Conservation (phyloP, 148 eudicot species). For the Arbutus unedo region DNA sequence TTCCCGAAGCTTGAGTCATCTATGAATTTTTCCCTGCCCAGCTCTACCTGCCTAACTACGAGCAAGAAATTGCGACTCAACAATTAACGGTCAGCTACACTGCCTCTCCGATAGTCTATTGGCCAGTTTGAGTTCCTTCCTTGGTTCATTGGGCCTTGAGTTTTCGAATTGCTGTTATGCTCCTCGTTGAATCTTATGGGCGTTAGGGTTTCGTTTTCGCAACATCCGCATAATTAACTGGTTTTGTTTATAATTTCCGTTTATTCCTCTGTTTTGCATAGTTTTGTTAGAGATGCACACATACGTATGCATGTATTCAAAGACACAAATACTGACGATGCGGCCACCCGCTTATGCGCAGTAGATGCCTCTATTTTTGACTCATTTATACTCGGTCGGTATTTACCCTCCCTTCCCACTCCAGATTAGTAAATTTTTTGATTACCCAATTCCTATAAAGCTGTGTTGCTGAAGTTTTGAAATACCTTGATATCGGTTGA, state of each 20-base stretch:
- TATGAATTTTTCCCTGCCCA: background rate
- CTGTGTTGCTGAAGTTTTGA: background rate
- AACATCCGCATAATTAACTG: too few species aligned
- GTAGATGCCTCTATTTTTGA: background rate
- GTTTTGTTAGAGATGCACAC: background rate
- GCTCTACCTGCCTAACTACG: background rate
- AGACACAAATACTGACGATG: too few species aligned
- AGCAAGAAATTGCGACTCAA: background rate
- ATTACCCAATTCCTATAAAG: background rate
- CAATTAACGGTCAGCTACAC: background rate
- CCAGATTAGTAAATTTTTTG: background rate
- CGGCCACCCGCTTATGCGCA: background rate
- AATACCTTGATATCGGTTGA: background rate
- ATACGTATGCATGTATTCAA: background rate
- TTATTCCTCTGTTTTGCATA: background rate
- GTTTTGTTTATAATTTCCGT: background rate
- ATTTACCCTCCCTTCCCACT: background rate
- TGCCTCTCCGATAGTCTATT: background rate
- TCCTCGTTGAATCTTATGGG: background rate
- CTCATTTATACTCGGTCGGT: background rate
- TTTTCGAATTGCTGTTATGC: background rate
- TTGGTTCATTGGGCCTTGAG: background rate
- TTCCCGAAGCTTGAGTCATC: background rate
- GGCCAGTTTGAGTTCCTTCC: background rate
- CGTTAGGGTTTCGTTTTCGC: background rate